phyloP scores from a whole-genome alignment of 805 yeast species.

The Peterozyma xylosa region DNA sequence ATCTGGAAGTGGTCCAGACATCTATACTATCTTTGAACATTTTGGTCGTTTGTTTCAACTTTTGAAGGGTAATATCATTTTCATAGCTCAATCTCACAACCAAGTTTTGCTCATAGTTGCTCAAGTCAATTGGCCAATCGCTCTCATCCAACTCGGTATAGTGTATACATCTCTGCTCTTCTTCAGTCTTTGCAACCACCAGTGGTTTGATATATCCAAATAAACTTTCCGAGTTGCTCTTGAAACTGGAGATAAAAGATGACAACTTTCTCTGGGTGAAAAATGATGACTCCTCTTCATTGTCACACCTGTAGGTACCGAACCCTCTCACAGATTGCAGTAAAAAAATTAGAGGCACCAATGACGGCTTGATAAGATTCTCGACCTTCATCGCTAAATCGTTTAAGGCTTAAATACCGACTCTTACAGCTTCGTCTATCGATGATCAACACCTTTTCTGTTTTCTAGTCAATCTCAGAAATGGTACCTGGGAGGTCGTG shows the following conservation, averaged over 20 bases:
- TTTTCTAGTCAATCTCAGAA: too few relatives aligned
- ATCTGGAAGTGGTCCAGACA: conserved; percentile 42
- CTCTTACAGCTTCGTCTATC: too few relatives aligned
- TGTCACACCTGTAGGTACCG: too few relatives aligned
- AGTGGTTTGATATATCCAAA: neutral
- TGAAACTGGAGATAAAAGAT: too few relatives aligned
- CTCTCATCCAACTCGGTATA: conserved; percentile 20
- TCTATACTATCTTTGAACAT: conserved; percentile 17
- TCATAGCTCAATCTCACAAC: conserved; percentile 36
- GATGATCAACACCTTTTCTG: too few relatives aligned
- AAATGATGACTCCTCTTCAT: too few relatives aligned
- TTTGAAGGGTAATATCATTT: conserved; percentile 12
- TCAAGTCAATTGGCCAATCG: conserved; percentile 31
- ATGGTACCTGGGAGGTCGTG: too few relatives aligned
- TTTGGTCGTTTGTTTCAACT: conserved; percentile 11
- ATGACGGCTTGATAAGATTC: neutral
- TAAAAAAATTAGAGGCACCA: neutral
- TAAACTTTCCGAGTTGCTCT: too few relatives aligned
- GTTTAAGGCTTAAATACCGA: too few relatives aligned
- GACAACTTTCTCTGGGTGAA: too few relatives aligned
- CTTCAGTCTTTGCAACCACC: neutral
- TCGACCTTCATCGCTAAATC: too few relatives aligned
- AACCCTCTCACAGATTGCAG: too few relatives aligned
- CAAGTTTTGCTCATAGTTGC: conserved; percentile 30
- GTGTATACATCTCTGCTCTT: conserved; percentile 15